A percentile compares a stretch with the other conserved stretches of the same genome.
These are phyloP conservation scores for Flueggea neowawraea DNA, from an alignment of 441 rosid genomes.

Conservation along the genomic window DNA sequence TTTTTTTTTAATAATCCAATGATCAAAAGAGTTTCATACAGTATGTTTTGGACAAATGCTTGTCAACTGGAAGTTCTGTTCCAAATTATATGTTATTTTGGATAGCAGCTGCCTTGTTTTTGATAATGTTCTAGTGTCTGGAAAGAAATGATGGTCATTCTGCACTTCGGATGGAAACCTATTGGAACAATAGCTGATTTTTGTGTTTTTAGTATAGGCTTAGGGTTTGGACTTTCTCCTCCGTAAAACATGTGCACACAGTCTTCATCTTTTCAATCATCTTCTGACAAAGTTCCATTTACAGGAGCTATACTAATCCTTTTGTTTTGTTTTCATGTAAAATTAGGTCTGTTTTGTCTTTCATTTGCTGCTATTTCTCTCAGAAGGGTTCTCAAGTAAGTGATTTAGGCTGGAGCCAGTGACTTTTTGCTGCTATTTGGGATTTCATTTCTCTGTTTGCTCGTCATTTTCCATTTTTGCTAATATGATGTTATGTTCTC, in stretches of 20 bases:
- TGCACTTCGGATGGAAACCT: too few species aligned
- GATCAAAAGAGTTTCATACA: too few species aligned
- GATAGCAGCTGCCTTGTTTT: too few species aligned
- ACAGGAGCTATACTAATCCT: conserved; percentile 2
- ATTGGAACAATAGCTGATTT: too few species aligned
- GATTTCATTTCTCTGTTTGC: conserved; percentile 3
- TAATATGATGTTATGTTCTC: background rate
- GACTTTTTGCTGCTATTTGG: conserved; percentile 6
- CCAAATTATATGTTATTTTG: too few species aligned
- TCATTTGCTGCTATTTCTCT: conserved; percentile 79
- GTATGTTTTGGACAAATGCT: too few species aligned
- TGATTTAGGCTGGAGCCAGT: conserved; percentile 14
- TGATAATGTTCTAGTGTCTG: too few species aligned
- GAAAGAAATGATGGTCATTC: too few species aligned
- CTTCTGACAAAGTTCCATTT: background rate
- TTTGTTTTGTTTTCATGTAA: conserved; percentile 29
- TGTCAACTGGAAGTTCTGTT: too few species aligned
- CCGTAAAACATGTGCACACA: background rate
- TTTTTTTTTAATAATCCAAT: too few species aligned
- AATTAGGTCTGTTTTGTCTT: conserved; percentile 76
- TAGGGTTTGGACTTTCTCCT: too few species aligned
- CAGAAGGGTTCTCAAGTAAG: conserved; percentile 88
- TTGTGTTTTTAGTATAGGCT: too few species aligned
- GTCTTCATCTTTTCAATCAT: background rate
- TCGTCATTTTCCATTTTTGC: background rate